Conservation (phyloP, 2,329 filamentous ascomycete genomes). For the Ascomycota sp. region DNA sequence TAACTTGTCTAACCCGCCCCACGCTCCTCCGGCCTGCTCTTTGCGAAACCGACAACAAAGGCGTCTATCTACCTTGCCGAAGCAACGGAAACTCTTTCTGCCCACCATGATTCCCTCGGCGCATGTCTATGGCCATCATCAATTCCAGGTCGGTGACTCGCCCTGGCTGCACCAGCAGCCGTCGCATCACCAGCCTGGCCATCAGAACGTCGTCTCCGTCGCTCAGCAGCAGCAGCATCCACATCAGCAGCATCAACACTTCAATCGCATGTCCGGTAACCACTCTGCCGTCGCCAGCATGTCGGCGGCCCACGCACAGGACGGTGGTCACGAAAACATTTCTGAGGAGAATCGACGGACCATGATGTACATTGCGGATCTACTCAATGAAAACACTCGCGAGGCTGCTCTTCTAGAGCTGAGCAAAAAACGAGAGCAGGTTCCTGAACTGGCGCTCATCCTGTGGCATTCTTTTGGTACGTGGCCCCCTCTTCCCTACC, state of each 20-base stretch:
- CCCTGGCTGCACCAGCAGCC: conserved; percentile 49
- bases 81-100: not conserved
- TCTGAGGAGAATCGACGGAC: conserved; percentile 84
- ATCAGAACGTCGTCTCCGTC: conserved; percentile 30
- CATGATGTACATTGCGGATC: conserved; percentile 80
- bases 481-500: conserved; percentile 14
- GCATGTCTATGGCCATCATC: conserved; percentile 48
- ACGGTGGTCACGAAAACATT: conserved; percentile 42
- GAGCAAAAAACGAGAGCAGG: conserved; percentile 96
- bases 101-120: conserved; percentile 39
- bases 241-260: conserved; percentile 35
- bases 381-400: conserved; percentile 69
- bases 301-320: conserved; percentile 28
- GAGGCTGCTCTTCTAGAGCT: conserved; percentile 86
- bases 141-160: conserved; percentile 41
- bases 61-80: too few relatives aligned
- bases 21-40: too few relatives aligned
- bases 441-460: conserved; percentile 86
- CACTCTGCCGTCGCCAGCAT: conserved; percentile 30
- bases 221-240: conserved; percentile 25
- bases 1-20: too few relatives aligned
- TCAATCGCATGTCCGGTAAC: conserved; percentile 50
- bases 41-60: not conserved
- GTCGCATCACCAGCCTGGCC: conserved; percentile 36
- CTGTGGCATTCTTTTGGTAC: conserved; percentile 96